A percentile compares a stretch with the other conserved stretches of the same genome.
Conservation (phyloP, 2,329 filamentous ascomycete species). For the Pseudogymnoascus sp. region DNA sequence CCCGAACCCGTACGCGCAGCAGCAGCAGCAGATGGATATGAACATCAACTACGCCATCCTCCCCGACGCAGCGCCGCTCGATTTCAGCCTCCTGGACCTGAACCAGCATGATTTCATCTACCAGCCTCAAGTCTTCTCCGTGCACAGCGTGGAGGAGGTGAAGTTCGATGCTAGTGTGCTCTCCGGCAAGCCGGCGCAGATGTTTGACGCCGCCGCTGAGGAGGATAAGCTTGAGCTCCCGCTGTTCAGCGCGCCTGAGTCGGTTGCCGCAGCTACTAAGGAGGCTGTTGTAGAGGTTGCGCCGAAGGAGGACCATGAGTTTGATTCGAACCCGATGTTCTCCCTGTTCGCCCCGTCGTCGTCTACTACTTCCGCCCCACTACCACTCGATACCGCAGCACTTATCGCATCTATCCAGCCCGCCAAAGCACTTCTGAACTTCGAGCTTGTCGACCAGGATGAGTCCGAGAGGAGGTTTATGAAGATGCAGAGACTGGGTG, state of each 20-base stretch:
- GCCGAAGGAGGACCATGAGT: constrained; percentile 42
- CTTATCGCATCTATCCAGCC: constrained; percentile 47
- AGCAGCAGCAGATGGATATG: constrained; percentile 45
- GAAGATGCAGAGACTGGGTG: constrained; percentile 20
- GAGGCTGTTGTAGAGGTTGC: constrained; percentile 24
- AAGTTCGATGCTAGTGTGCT: constrained; percentile 52
- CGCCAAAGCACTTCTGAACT: constrained; percentile 56
- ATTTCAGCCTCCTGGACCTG: constrained; percentile 64
- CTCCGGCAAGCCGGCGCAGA: constrained; percentile 61
- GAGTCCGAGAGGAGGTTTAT: constrained; percentile 18
- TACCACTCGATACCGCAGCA: constrained; percentile 37
- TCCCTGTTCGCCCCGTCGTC: constrained; percentile 44
- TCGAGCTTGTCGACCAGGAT: constrained; percentile 55
- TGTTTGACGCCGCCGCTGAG: constrained; percentile 33
- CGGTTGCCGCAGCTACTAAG: constrained; percentile 17
- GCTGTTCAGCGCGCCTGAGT: constrained; percentile 33
- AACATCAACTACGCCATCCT: constrained; percentile 78
- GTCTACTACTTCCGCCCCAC: constrained; percentile 22
- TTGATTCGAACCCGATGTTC: constrained; percentile 55
- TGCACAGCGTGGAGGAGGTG: constrained; percentile 53
- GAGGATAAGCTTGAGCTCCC: constrained; percentile 42
- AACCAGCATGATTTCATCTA: constrained; percentile 48
- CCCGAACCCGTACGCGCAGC: constrained; percentile 49
- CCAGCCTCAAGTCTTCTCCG: constrained; percentile 65
- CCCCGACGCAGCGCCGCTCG: constrained; percentile 67